phyloP scores from a whole-genome alignment of 495 filamentous ascomycete genomes.

The Neurospora sp. region DNA sequence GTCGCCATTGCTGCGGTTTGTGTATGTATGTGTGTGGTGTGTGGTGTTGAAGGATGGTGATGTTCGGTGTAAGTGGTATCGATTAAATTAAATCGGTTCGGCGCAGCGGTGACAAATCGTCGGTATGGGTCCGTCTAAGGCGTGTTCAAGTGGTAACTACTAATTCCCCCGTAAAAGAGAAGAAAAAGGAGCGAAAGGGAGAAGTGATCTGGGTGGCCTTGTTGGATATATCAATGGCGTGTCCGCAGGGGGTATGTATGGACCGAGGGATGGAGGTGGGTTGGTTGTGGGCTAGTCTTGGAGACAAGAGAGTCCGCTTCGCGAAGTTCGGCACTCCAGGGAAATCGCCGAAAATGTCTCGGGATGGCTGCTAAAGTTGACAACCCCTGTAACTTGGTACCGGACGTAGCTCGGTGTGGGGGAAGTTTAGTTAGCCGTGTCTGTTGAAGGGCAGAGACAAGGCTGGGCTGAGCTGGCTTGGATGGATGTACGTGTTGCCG shows the following conservation, averaged over 20 bases:
- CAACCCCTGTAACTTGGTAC: background rate
- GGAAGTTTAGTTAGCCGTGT: background rate
- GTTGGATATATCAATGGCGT: background rate
- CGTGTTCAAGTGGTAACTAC: background rate
- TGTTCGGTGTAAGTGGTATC: background rate
- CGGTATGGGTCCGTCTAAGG: background rate
- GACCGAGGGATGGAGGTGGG: background rate
- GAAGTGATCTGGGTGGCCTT: background rate
- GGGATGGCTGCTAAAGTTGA: background rate
- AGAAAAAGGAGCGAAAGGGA: background rate
- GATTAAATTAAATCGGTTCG: background rate
- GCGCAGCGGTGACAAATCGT: background rate
- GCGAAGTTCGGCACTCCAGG: background rate
- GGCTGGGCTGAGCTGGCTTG: background rate
- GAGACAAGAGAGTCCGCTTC: background rate
- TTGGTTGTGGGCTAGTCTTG: background rate
- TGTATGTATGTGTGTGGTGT: conserved; percentile 2
- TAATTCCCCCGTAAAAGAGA: background rate
- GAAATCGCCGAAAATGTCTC: background rate
- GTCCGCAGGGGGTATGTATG: background rate
- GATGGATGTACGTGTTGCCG: background rate
- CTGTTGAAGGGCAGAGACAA: background rate
- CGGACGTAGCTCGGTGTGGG: background rate
- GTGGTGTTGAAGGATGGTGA: background rate
- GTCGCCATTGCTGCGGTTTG: conserved; percentile 26